Conservation (phyloP, 441 rosid species). For the Bocquillonia castaneifolia region DNA sequence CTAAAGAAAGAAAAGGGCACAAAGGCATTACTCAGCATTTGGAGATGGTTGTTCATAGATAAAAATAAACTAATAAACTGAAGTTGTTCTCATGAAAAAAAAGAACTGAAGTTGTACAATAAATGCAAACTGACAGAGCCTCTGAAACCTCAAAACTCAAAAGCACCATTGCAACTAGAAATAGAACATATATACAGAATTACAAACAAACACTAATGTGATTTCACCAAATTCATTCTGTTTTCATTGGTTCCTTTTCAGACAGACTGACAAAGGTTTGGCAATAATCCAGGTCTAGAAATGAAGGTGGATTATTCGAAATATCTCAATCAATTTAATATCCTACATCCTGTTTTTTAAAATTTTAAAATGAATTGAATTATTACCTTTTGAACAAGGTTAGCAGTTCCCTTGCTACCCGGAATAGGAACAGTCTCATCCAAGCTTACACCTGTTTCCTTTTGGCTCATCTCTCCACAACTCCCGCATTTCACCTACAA, state of each 20-base stretch:
- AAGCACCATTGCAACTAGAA: neutral
- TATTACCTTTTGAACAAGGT: constrained; percentile 80
- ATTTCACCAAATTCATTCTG: neutral
- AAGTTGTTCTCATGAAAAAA: no score
- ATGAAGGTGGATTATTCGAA: no score
- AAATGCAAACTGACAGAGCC: neutral
- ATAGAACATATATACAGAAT: neutral
- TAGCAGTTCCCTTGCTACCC: constrained; percentile 46
- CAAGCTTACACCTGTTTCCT: constrained; percentile 73
- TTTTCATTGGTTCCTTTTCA: neutral
- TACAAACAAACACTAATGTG: neutral
- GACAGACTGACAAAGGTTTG: neutral
- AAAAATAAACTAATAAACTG: no score
- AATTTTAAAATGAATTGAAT: no score
- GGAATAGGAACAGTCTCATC: constrained; percentile 52
- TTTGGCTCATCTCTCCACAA: constrained; percentile 77
- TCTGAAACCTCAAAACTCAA: neutral
- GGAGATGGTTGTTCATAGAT: no score
- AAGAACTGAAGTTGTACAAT: neutral
- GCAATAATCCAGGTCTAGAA: no score
- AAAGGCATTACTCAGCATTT: constrained; percentile 11
- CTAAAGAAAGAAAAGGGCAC: constrained; percentile 31
- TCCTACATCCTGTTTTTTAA: no score
- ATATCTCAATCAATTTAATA: neutral
- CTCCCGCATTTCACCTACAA: constrained; percentile 67